These are phyloP conservation scores for Arabis hirsuta DNA, from an alignment of 345 rosid species.

Conservation along the genomic window DNA sequence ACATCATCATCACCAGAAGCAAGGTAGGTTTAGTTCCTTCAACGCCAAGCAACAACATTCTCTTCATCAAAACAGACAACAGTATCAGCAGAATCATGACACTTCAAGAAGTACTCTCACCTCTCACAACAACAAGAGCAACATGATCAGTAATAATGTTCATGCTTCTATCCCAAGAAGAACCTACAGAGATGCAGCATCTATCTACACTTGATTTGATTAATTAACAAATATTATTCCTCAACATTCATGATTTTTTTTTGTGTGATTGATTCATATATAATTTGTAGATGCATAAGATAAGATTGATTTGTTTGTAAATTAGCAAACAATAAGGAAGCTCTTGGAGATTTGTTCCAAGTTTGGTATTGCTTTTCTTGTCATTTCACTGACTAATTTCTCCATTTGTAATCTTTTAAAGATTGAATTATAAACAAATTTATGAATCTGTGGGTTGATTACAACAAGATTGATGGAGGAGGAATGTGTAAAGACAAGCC, in stretches of 20 bases:
- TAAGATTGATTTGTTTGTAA: slow-evolving; percentile 42
- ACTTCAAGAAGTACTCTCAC: slow-evolving; percentile 41
- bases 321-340: slow-evolving; percentile 33
- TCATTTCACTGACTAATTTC: slow-evolving; percentile 29
- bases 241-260: slow-evolving; percentile 12
- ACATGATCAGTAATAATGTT: slow-evolving; percentile 12
- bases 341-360: slow-evolving; percentile 27
- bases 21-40: slow-evolving; percentile 59
- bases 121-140: slow-evolving; percentile 32
- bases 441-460: slow-evolving; percentile 17
- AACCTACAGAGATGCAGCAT: slow-evolving; percentile 45
- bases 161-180: slow-evolving; percentile 50
- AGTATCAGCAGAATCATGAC: slow-evolving; percentile 44
- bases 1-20: slow-evolving; percentile 45
- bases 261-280: slow-evolving; percentile 38
- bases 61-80: slow-evolving; percentile 39
- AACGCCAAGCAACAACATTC: slow-evolving; percentile 51
- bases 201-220: slow-evolving; percentile 34
- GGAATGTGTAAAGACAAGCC: slow-evolving; percentile 35
- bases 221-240: slow-evolving; percentile 1
- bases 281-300: slow-evolving; percentile 26
- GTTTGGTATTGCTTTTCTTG: slow-evolving; percentile 29
- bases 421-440: slow-evolving; percentile 11
- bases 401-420: slow-evolving; percentile 34
- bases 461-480: slow-evolving; percentile 31